Evolutionary conservation across 129 eudicot species (phyloP).

Genomic region (Flaveria ramosissima): DNA sequence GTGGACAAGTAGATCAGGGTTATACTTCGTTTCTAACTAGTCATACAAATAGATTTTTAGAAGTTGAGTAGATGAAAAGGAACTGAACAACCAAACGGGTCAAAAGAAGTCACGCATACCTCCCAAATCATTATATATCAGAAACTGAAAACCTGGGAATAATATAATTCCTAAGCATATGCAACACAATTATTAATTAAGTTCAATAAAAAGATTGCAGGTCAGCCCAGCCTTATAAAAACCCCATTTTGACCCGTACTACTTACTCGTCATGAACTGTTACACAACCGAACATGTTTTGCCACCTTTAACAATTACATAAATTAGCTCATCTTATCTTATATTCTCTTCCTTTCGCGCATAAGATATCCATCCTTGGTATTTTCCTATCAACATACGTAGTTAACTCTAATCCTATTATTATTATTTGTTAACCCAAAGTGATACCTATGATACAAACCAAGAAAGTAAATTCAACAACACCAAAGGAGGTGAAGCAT

Average conservation of each 20-base stretch:
- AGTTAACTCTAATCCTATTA: constrained; percentile 14
- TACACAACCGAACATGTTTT: background rate
- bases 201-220: background rate
- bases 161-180: background rate
- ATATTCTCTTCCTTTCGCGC: background rate
- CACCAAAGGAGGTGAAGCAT: constrained; percentile 9
- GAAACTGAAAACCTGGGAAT: background rate
- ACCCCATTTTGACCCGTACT: background rate
- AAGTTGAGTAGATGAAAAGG: background rate
- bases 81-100: background rate
- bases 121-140: background rate
- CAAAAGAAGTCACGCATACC: background rate
- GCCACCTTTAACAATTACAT: background rate
- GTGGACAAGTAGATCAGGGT: background rate
- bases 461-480: background rate
- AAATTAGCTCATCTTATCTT: background rate
- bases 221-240: background rate
- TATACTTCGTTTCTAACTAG: background rate
- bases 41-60: background rate
- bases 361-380: background rate
- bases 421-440: background rate
- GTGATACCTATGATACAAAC: background rate
- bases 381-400: background rate
- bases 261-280: background rate
- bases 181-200: background rate